These are phyloP conservation scores for Brassica hybrid DNA, from an alignment of 441 rosid species.

Conservation along the genomic window DNA sequence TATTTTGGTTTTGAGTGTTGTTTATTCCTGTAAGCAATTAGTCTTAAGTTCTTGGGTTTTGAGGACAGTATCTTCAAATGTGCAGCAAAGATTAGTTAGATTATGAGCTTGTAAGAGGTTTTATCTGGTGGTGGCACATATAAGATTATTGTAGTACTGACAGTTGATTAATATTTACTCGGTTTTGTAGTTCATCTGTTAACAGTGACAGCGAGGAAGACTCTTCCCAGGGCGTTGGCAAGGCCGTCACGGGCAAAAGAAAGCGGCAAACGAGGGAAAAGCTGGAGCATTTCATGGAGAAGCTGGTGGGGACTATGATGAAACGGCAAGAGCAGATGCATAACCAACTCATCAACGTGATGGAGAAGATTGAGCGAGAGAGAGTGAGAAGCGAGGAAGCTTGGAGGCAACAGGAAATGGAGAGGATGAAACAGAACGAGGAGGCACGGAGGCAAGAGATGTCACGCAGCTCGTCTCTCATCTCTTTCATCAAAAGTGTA, in stretches of 20 bases:
- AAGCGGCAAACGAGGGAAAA: too few species aligned
- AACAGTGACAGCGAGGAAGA: conserved; percentile 45
- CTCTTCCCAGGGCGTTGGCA: conserved; percentile 34
- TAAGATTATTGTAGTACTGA: neutral
- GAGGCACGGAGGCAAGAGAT: conserved; percentile 64
- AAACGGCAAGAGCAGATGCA: conserved; percentile 84
- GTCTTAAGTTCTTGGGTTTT: neutral
- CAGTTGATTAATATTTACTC: conserved; percentile 10
- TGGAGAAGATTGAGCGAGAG: conserved; percentile 75
- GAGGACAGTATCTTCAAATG: neutral
- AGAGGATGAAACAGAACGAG: conserved; percentile 63
- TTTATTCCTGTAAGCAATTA: conserved; percentile 9
- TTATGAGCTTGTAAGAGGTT: neutral
- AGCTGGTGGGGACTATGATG: conserved; percentile 63
- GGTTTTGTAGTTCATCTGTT: conserved; percentile 52
- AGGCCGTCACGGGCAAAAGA: conserved; percentile 41
- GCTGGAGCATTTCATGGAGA: conserved; percentile 41
- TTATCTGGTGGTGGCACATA: too few species aligned
- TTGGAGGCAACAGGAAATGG: conserved; percentile 74
- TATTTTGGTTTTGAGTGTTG: conserved; percentile 19
- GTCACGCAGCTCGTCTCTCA: conserved; percentile 60
- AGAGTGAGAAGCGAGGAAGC: conserved; percentile 71
- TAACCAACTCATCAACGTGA: conserved; percentile 62
- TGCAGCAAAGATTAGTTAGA: neutral
- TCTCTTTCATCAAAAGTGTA: conserved; percentile 60